Base-by-base conservation (phyloP, 371 early-diverging fungal genomes). In the Rhizopus delemar region DNA sequence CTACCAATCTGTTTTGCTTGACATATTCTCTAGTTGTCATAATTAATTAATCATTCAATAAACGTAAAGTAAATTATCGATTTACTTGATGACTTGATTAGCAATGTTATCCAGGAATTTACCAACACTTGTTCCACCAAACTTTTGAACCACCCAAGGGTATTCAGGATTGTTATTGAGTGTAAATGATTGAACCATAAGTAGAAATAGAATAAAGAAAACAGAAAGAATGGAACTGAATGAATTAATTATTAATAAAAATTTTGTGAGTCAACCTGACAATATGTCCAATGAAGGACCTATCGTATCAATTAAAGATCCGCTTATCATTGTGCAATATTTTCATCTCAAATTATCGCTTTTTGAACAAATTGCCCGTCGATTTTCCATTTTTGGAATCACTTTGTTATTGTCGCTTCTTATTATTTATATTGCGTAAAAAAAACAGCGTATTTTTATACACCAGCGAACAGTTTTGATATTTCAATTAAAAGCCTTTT, bases 91-190 rank as follows among this genome's bases (percentile, higher is more conserved):
- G 45, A 88, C 83, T 58, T 73, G 71, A 34, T 73, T 75, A n/a
- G 82, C 74, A 60, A 88, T 86, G 49, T 71, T 76, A 15, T 81
- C 79, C 46, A 84, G 57, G 62, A 88, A 93, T 74, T 93, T 93
- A 57, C 94, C 92, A 39, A 93, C 83, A 66, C 91, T 90, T 41
- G 94, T 93, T 35, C 94, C 93, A 52, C 94, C 94, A 76, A 90
- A 93, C 78, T 93, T 93, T 68, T 90, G 88, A 33, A 92, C 91
- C 34, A 89, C 66, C 86, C 87, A 90, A 49, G 85, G 86, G 29
- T 73, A 63, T 8, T 63, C 61, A 28, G 78, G 60, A 0, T 51
- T 54, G 31, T 75, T 74, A 31, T 53, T 60, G 34, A 56, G 70
- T 22, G 59, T 50, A 32, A 34, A 63, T 35, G 59, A 36, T 52